Conservation (phyloP, 345 rosid species). For the Ceriops decandra region DNA sequence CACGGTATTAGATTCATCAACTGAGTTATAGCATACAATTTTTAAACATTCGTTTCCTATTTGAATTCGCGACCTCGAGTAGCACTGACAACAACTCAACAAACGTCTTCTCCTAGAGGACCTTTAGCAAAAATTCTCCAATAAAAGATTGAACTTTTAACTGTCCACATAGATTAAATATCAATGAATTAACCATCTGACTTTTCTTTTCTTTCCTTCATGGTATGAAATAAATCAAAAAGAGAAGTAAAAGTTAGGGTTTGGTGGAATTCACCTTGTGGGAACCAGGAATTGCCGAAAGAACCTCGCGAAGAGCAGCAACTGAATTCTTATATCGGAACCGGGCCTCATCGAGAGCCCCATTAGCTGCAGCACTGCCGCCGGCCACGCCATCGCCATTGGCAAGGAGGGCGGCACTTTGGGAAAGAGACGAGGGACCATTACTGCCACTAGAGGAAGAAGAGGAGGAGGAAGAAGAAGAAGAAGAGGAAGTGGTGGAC, state of each 20-base stretch:
- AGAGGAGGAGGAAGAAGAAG: conserved; percentile 13
- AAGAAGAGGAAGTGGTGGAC: conserved; percentile 45
- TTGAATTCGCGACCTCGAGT: not conserved
- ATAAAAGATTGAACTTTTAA: not conserved
- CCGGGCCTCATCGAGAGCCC: conserved; percentile 82
- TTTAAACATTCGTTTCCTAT: not conserved
- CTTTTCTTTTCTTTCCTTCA: no score
- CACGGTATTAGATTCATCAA: not conserved
- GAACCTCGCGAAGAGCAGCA: conserved; percentile 83
- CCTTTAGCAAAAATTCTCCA: not conserved
- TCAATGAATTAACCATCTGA: no score
- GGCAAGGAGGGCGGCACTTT: conserved; percentile 19
- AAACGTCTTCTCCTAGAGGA: not conserved
- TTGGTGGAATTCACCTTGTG: conserved; percentile 45
- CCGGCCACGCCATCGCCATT: conserved; percentile 43
- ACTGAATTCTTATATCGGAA: conserved; percentile 74
- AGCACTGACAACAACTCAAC: not conserved
- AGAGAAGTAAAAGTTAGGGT: not conserved
- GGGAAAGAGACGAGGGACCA: conserved; percentile 31
- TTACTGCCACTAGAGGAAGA: conserved; percentile 16
- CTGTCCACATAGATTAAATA: no score
- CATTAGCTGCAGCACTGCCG: conserved; percentile 51
- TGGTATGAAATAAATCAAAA: no score
- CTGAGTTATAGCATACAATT: not conserved
- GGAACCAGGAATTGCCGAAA: conserved; percentile 71